These are phyloP conservation scores for Saururus chinensis DNA, from an alignment of 164 flowering plant species.

Conservation along the genomic window DNA sequence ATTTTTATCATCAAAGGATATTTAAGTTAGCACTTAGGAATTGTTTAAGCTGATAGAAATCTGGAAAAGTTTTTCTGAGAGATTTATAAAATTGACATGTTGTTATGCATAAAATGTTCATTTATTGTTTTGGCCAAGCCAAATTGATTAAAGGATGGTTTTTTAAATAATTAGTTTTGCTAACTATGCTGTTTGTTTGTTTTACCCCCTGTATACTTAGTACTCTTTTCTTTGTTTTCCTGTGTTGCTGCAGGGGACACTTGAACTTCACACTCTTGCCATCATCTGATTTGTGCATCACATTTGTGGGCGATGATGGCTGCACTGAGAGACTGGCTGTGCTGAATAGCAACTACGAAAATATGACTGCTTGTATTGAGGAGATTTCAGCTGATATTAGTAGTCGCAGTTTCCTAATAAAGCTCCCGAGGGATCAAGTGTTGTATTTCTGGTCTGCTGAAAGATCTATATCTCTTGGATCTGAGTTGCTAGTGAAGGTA, in stretches of 20 bases:
- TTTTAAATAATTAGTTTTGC: too few species aligned
- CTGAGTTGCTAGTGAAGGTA: constrained; percentile 76
- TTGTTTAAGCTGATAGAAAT: too few species aligned
- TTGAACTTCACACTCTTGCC: constrained; percentile 69
- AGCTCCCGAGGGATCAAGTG: constrained; percentile 25
- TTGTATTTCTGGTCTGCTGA: constrained; percentile 91
- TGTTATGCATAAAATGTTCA: too few species aligned
- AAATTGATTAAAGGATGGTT: too few species aligned
- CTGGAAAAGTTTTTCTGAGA: too few species aligned
- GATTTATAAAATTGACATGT: too few species aligned
- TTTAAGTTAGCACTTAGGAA: too few species aligned
- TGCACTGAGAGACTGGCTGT: constrained; percentile 50
- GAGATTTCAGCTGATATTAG: constrained; percentile 64
- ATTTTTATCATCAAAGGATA: too few species aligned
- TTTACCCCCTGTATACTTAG: neutral
- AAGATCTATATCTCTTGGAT: constrained; percentile 59
- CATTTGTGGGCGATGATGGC: constrained; percentile 82
- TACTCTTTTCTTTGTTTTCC: neutral
- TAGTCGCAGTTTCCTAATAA: constrained; percentile 65
- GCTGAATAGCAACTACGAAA: constrained; percentile 28
- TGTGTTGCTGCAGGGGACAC: constrained; percentile 58
- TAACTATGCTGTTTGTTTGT: neutral
- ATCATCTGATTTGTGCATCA: constrained; percentile 71
- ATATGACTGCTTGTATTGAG: constrained; percentile 36
- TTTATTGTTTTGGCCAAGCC: too few species aligned